A percentile compares a stretch with the other conserved stretches of the same genome.
Conservation (phyloP, 371 early-diverging fungal species). For the Mucor velutinosus region DNA sequence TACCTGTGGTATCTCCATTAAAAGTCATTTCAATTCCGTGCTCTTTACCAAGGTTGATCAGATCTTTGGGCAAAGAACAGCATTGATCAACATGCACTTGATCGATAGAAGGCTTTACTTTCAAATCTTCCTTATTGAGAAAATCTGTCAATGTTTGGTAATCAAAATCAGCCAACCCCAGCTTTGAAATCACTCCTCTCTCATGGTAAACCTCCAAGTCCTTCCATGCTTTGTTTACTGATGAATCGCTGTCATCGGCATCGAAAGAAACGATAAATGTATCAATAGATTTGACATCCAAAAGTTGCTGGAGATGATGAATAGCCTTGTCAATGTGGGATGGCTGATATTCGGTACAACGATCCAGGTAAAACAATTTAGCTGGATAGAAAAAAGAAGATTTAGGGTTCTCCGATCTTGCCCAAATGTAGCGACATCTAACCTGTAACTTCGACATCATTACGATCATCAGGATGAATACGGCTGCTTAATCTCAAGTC, state of each 20-base stretch:
- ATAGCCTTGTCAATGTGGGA: slow-evolving; percentile 38
- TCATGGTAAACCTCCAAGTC: slow-evolving; percentile 32
- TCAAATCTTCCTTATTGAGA: slow-evolving; percentile 19
- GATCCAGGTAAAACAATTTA: slow-evolving; percentile 49
- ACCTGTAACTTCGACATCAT: slow-evolving; percentile 62
- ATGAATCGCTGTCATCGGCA: slow-evolving; percentile 13
- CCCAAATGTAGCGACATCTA: neutral
- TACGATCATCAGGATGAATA: slow-evolving; percentile 46
- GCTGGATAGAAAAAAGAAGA: slow-evolving; percentile 25
- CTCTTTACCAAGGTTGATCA: slow-evolving; percentile 50
- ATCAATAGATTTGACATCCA: slow-evolving; percentile 48
- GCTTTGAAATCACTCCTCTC: slow-evolving; percentile 16
- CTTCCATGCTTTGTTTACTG: slow-evolving; percentile 39
- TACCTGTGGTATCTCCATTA: slow-evolving; percentile 56
- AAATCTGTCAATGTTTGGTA: slow-evolving; percentile 23
- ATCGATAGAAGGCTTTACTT: slow-evolving; percentile 35
- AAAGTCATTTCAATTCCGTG: slow-evolving; percentile 50
- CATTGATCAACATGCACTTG: slow-evolving; percentile 54
- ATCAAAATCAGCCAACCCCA: slow-evolving; percentile 32
- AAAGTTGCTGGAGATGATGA: slow-evolving; percentile 37
- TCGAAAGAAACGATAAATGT: slow-evolving; percentile 51
- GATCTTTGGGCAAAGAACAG: slow-evolving; percentile 48
- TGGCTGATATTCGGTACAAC: slow-evolving; percentile 18
- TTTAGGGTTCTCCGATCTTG: neutral
- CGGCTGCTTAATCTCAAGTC: slow-evolving; percentile 43